Conservation (phyloP, 2,329 filamentous ascomycete species). For the Aspergillus sojae region DNA sequence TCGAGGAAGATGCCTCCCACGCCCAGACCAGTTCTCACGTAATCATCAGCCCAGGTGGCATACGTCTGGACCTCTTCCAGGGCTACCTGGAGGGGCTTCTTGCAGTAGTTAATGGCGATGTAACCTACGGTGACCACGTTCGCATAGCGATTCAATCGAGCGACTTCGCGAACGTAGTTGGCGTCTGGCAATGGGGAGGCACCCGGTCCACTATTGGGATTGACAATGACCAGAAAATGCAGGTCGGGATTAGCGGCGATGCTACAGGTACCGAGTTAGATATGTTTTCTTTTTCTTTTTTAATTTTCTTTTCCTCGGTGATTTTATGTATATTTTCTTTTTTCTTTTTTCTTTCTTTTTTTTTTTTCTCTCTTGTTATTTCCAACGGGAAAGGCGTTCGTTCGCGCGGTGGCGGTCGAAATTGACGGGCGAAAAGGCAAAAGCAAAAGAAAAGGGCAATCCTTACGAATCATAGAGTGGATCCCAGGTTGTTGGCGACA, state of each 20-base stretch:
- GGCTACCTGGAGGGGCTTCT: conserved; percentile 17
- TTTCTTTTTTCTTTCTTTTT: neutral
- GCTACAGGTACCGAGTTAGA: conserved; percentile 4
- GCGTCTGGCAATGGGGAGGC: conserved; percentile 13
- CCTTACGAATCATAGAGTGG: conserved; percentile 22
- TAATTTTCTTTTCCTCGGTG: no score
- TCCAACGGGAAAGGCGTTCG: neutral
- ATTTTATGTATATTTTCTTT: neutral
- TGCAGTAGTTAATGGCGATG: conserved; percentile 28
- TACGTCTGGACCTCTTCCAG: conserved; percentile 22
- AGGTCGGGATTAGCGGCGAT: conserved; percentile 16
- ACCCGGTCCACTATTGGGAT: conserved; percentile 23
- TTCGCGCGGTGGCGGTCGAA: neutral
- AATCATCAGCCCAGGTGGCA: conserved; percentile 14
- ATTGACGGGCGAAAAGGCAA: neutral
- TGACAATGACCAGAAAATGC: conserved; percentile 20
- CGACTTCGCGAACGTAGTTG: conserved; percentile 18
- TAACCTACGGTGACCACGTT: conserved; percentile 28
- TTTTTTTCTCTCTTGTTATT: neutral
- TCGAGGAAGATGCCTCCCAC: conserved; percentile 22
- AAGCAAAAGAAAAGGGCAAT: neutral
- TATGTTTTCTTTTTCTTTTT: neutral
- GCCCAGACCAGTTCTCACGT: conserved; percentile 13
- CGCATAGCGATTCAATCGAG: conserved; percentile 17
- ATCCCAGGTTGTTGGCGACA: conserved; percentile 17